Conservation (phyloP, 2,329 filamentous ascomycete species). For the Penicillium aurantiogriseum region DNA sequence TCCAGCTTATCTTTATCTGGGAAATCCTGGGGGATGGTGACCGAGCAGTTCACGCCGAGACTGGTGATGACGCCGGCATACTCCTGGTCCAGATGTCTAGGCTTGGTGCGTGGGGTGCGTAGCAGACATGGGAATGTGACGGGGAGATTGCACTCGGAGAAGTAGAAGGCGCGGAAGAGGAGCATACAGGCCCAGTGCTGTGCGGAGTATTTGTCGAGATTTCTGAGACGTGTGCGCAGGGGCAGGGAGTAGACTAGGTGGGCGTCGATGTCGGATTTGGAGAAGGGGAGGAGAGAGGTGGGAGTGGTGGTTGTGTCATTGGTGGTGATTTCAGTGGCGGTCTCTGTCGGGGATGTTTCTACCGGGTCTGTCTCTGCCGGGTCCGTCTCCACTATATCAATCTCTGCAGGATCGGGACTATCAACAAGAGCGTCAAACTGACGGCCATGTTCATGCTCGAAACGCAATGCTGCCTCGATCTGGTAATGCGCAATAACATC, state of each 20-base stretch:
- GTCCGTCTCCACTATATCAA: not conserved
- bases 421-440: constrained; percentile 38
- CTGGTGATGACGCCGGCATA: constrained; percentile 33
- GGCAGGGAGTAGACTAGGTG: constrained; percentile 47
- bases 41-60: constrained; percentile 32
- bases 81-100: constrained; percentile 24
- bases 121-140: constrained; percentile 44
- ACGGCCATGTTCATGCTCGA: constrained; percentile 50
- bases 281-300: constrained; percentile 50
- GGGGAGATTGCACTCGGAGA: constrained; percentile 53
- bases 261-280: constrained; percentile 46
- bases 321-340: not conserved
- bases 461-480: constrained; percentile 60
- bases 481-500: constrained; percentile 65
- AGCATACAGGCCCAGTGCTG: constrained; percentile 54
- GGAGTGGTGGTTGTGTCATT: not conserved
- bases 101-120: constrained; percentile 27
- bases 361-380: not conserved
- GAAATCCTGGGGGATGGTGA: constrained; percentile 27
- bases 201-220: constrained; percentile 40
- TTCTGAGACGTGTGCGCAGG: constrained; percentile 41
- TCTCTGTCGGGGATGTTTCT: not conserved
- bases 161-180: constrained; percentile 59
- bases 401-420: constrained; percentile 4
- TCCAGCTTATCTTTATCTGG: constrained; percentile 25